Percentiles rank a stretch among this genome's conserved stretches.
phyloP scores from a whole-genome alignment of 352 stramenopile genomes.

The Phytophthora brassicae region DNA sequence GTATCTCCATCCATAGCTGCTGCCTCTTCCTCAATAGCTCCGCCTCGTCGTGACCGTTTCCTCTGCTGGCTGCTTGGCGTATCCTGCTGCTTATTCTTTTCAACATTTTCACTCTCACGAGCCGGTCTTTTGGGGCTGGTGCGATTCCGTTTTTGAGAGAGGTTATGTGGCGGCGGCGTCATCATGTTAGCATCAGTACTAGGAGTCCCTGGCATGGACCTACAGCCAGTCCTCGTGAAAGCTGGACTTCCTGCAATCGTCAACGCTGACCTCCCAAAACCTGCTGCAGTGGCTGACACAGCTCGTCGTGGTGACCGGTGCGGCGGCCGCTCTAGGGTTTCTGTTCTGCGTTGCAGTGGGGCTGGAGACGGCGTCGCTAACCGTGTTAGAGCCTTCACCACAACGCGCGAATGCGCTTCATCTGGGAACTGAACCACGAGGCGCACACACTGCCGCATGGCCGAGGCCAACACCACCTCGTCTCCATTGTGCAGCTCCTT shows the following conservation, averaged over 20 bases:
- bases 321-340: neutral
- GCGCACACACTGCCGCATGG: constrained; percentile 62
- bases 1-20: constrained; percentile 13
- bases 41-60: constrained; percentile 38
- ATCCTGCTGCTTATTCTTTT: constrained; percentile 24
- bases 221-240: constrained; percentile 20
- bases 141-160: constrained; percentile 33
- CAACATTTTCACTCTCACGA: constrained; percentile 23
- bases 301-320: constrained; percentile 24
- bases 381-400: constrained; percentile 36
- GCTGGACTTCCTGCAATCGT: constrained; percentile 22
- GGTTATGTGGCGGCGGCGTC: constrained; percentile 19
- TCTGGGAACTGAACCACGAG: constrained; percentile 55
- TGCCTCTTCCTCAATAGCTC: constrained; percentile 21
- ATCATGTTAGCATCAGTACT: constrained; percentile 15
- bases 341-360: constrained; percentile 9
- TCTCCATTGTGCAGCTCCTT: constrained; percentile 70
- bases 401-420: constrained; percentile 39
- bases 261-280: constrained; percentile 15
- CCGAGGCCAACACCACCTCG: constrained; percentile 65
- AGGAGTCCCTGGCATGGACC: constrained; percentile 6
- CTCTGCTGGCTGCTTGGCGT: constrained; percentile 35
- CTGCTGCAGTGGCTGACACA: constrained; percentile 9
- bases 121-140: constrained; percentile 19
- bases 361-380: constrained; percentile 4